Percentiles rank a stretch among this genome's conserved stretches.
Evolutionary conservation across 108 stramenopile species (phyloP).

Genomic region (Parietichytrium sp.): DNA sequence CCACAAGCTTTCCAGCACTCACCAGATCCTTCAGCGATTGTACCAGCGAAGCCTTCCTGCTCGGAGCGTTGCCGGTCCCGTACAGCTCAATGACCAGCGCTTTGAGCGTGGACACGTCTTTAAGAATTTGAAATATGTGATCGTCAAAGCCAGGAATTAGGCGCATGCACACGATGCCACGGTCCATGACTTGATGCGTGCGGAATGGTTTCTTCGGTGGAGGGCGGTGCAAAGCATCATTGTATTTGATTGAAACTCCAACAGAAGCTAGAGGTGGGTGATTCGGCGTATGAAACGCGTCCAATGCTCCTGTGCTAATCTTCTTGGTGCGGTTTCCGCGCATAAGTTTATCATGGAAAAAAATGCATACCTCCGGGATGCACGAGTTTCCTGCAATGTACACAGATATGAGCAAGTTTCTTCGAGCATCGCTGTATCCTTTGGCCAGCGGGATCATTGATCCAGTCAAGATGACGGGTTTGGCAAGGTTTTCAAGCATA

Average conservation of each 20-base stretch:
- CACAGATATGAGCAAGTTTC: conserved; percentile 90
- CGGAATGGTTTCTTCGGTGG: conserved; percentile 74
- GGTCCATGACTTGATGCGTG: conserved; percentile 81
- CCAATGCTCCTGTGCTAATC: conserved; percentile 73
- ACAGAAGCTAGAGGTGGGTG: conserved; percentile 82
- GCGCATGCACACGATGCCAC: conserved; percentile 75
- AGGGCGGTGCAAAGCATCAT: conserved; percentile 69
- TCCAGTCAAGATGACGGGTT: conserved; percentile 92
- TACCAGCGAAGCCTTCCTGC: conserved; percentile 52
- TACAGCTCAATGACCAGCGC: conserved; percentile 89
- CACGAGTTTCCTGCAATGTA: conserved; percentile 80
- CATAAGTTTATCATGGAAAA: conserved; percentile 84
- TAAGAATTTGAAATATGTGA: conserved; percentile 64
- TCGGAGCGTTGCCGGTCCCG: conserved; percentile 89
- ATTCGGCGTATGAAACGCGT: conserved; percentile 93
- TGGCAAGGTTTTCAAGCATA: conserved; percentile 95
- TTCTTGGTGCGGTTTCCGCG: conserved; percentile 84
- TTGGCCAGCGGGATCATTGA: conserved; percentile 83
- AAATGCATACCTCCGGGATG: conserved; percentile 85
- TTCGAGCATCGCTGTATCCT: conserved; percentile 88
- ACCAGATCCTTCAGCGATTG: conserved; percentile 42
- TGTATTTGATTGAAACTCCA: conserved; percentile 78
- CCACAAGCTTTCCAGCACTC: conserved; percentile 69
- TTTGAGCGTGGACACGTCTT: conserved; percentile 49
- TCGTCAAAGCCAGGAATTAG: conserved; percentile 91